These are phyloP conservation scores for Ensete ventricosum DNA, from an alignment of 176 grass and related monocot species.

Conservation along the genomic window DNA sequence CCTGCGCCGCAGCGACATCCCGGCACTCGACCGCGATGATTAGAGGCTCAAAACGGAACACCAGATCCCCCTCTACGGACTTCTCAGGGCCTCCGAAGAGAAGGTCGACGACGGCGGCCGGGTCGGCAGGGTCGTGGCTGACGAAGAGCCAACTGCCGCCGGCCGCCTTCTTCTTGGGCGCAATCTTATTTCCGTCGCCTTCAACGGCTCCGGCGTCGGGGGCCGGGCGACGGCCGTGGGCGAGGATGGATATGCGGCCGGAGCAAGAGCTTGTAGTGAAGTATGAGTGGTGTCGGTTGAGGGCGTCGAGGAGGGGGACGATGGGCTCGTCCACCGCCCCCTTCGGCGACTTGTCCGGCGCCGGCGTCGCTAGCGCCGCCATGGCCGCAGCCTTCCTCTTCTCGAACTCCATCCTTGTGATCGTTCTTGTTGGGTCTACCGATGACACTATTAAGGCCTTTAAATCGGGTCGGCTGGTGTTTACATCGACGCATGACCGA, in stretches of 20 bases:
- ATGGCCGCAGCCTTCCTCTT: slow-evolving; percentile 59
- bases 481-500: no score
- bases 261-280: slow-evolving; percentile 98
- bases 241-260: slow-evolving; percentile 78
- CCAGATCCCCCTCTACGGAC: slow-evolving; percentile 36
- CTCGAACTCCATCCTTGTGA: slow-evolving; percentile 30
- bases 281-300: slow-evolving; percentile 59
- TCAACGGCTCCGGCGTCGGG: background rate
- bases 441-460: background rate
- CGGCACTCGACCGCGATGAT: slow-evolving; percentile 87
- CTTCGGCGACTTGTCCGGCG: slow-evolving; percentile 89
- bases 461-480: background rate
- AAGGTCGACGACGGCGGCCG: slow-evolving; percentile 37
- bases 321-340: slow-evolving; percentile 67
- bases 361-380: slow-evolving; percentile 43
- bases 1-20: slow-evolving; percentile 33
- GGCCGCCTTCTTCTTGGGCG: slow-evolving; percentile 62
- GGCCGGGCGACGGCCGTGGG: slow-evolving; percentile 25
- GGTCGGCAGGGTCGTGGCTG: slow-evolving; percentile 63
- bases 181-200: background rate
- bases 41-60: slow-evolving; percentile 91
- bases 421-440: background rate
- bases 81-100: slow-evolving; percentile 40
- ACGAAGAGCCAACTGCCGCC: slow-evolving; percentile 79
- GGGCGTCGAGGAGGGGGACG: slow-evolving; percentile 42